phyloP scores from a whole-genome alignment of 441 rosid species.

The Populus hybrid region DNA sequence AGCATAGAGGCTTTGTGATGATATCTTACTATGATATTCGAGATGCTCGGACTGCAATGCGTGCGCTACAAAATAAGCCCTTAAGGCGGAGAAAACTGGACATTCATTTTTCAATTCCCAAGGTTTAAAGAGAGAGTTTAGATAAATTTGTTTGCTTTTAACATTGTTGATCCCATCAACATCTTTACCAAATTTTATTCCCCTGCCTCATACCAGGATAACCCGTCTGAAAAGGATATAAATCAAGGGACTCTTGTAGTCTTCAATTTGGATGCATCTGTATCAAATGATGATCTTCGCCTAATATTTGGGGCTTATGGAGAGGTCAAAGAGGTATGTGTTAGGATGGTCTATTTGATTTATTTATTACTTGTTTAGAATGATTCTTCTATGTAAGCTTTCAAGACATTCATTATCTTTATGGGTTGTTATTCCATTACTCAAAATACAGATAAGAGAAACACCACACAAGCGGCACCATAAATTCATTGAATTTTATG shows the following conservation, averaged over 20 bases:
- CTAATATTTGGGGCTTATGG: constrained; percentile 94
- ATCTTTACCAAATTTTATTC: not conserved
- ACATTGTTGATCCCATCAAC: not conserved
- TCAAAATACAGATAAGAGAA: constrained; percentile 83
- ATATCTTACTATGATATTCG: too few relatives aligned
- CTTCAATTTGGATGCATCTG: constrained; percentile 95
- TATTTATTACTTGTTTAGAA: not conserved
- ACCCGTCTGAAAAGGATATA: constrained; percentile 97
- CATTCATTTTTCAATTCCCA: too few relatives aligned
- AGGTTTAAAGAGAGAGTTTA: constrained; percentile 20
- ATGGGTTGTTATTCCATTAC: not conserved
- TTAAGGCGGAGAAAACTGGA: too few relatives aligned
- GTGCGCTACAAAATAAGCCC: too few relatives aligned
- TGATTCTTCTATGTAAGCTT: not conserved
- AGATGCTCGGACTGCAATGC: too few relatives aligned
- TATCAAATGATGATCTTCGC: constrained; percentile 89
- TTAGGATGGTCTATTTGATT: constrained; percentile 1
- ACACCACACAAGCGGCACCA: constrained; percentile 99
- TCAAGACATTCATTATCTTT: not conserved
- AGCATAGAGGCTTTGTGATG: constrained; percentile 99
- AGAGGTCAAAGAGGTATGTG: constrained; percentile 91
- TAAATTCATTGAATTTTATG: constrained; percentile 92
- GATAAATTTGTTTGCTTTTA: not conserved
- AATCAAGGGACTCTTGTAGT: constrained; percentile 98
- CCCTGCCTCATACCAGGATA: constrained; percentile 56